A percentile compares a stretch with the other conserved stretches of the same genome.
These are phyloP conservation scores for Barnettozyma pratensis DNA, from an alignment of 805 yeast genomes.

Conservation along the genomic window DNA sequence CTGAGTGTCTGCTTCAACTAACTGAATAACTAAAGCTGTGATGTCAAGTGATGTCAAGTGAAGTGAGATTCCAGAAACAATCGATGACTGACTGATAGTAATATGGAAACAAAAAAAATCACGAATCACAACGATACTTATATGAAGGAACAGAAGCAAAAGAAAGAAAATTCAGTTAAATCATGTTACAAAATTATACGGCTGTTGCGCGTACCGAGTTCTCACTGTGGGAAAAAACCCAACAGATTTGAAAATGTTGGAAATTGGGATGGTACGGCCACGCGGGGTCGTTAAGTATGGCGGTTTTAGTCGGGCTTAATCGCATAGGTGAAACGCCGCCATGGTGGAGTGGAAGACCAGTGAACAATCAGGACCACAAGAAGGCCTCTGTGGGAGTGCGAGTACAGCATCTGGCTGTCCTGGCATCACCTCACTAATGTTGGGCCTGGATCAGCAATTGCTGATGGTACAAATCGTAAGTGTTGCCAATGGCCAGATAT, in stretches of 20 bases:
- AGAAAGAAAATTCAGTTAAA: not conserved
- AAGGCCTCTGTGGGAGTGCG: too few relatives aligned
- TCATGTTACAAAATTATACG: not conserved
- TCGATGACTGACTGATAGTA: not conserved
- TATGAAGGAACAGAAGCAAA: not conserved
- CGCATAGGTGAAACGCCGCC: too few relatives aligned
- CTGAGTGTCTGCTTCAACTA: too few relatives aligned
- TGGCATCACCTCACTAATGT: too few relatives aligned
- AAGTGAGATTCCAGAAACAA: not conserved
- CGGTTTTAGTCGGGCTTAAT: not conserved
- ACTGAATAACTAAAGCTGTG: too few relatives aligned
- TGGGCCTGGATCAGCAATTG: too few relatives aligned
- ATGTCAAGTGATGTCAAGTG: too few relatives aligned
- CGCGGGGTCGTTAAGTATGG: not conserved
- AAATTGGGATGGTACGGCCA: not conserved
- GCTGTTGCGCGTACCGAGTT: conserved; percentile 1
- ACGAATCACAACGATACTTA: not conserved
- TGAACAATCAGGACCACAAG: too few relatives aligned
- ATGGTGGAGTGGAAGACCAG: too few relatives aligned
- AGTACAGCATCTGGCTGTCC: too few relatives aligned
- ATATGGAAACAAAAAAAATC: not conserved
- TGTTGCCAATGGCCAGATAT: too few relatives aligned
- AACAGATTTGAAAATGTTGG: conserved; percentile 11
- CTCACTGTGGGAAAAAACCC: not conserved
- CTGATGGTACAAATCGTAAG: too few relatives aligned